Evolutionary conservation across 495 filamentous ascomycete species (phyloP), one percentile per base, ranked within the genome.

Genomic region (Lasiosphaeria miniovina): DNA sequence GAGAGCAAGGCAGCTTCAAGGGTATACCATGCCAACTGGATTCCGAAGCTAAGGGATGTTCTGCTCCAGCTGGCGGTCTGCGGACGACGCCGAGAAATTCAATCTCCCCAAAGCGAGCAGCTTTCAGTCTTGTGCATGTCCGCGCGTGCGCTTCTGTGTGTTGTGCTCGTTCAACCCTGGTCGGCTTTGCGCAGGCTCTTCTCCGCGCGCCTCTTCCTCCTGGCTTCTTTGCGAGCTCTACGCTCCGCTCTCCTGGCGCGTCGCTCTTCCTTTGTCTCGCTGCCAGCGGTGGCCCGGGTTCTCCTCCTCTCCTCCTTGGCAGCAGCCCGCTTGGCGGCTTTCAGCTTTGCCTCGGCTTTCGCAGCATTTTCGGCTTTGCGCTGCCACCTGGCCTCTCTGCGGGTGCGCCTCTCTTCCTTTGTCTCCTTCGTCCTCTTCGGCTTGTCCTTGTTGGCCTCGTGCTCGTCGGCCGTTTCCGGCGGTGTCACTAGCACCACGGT

Each of bases 401-500:
- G 71, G 17, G 63, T 66, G 48, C 62, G 60, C 17, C 69, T 65
- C 61, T 76, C 77, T 46, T 68, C 70, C 50, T 68, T 78, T n/a
- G 66, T 74, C 58, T 77, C 75, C 10, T 10, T 33, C 55, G 38
- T 63, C 65, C 35, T 6, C 32, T 6, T 31, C 51, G 36, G 24
- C 54, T 68, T 5, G 12, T 54, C 35, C 58, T 59, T 8, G 59
- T 69, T 38, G 62, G 52, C 12, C 57, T 54, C 4, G 54, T 46
- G 2, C 43, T 57, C 51, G 32, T 63, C 48, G 24, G 8, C 11
- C 15, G 41, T 35, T 60, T 62, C 73, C 66, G 32, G 59, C 58
- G 62, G 71, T 32, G 88, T 67, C 4, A 17, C 45, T 57, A 1
- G 7, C 6, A 34, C 49, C 43, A 60, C 32, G 1, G 89, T 92